phyloP scores from a whole-genome alignment of 2,329 filamentous ascomycete species.

The Corynespora cassiicola region DNA sequence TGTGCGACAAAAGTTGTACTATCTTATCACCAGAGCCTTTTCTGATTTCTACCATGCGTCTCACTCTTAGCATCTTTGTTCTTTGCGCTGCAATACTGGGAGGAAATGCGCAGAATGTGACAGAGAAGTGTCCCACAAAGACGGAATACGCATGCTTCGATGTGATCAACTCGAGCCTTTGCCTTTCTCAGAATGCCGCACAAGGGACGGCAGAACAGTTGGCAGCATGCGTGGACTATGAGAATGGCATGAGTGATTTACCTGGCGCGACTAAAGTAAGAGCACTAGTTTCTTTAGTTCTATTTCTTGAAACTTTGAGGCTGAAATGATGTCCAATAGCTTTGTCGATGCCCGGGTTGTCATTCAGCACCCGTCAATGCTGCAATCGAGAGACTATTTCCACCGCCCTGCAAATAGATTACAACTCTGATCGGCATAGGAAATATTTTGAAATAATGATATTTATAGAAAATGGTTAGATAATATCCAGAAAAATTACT shows the following conservation, averaged over 20 bases:
- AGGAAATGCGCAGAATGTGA: too few relatives aligned
- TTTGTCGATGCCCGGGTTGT: constrained; percentile 20
- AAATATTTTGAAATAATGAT: too few relatives aligned
- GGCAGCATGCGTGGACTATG: constrained; percentile 17
- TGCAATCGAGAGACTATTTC: constrained; percentile 17
- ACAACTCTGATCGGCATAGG: too few relatives aligned
- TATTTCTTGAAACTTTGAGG: not conserved
- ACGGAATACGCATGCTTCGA: constrained; percentile 22
- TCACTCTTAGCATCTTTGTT: too few relatives aligned
- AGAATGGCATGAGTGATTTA: constrained; percentile 18
- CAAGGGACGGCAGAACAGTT: constrained; percentile 13
- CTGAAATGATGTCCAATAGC: constrained; percentile 1
- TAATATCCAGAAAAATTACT: too few relatives aligned
- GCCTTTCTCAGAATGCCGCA: constrained; percentile 13
- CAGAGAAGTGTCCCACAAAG: constrained; percentile 13
- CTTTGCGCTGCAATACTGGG: too few relatives aligned
- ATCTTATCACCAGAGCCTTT: too few relatives aligned
- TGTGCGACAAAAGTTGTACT: too few relatives aligned
- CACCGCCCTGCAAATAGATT: constrained; percentile 14
- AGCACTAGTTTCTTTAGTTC: not conserved
- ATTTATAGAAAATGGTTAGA: too few relatives aligned
- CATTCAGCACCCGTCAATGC: constrained; percentile 16
- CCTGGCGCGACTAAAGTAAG: constrained; percentile 17
- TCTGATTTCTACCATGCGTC: too few relatives aligned
- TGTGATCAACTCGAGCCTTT: constrained; percentile 21